phyloP scores from a whole-genome alignment of 768 basidiomycete genomes.

The Boletales sp. region DNA sequence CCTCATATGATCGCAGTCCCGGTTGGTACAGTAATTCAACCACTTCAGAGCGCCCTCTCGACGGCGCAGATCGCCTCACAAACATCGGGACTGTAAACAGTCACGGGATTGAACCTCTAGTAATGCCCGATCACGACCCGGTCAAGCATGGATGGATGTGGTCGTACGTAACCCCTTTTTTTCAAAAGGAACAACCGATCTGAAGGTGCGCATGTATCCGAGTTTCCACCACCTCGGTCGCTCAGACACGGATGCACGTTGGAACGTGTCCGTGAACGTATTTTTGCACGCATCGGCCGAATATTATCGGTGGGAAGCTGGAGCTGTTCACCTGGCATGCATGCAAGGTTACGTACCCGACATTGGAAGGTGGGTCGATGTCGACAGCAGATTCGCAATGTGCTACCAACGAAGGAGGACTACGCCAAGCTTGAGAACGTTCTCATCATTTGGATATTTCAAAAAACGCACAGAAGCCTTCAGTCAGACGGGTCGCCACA shows the following conservation, averaged over 20 bases:
- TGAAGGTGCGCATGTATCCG: too few species aligned
- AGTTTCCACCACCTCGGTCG: not conserved
- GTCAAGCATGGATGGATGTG: too few species aligned
- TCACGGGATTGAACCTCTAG: too few species aligned
- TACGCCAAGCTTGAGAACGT: not conserved
- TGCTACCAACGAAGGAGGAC: not conserved
- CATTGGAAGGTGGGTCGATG: not conserved
- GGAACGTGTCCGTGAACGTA: not conserved
- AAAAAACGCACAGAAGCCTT: not conserved
- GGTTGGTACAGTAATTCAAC: too few species aligned
- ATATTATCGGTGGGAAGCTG: not conserved
- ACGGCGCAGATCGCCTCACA: too few species aligned
- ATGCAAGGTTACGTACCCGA: not conserved
- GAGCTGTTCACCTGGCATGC: not conserved
- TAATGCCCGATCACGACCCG: too few species aligned
- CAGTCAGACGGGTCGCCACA: too few species aligned
- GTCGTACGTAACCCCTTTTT: too few species aligned
- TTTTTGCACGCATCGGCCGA: constrained; percentile 1
- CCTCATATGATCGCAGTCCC: too few species aligned
- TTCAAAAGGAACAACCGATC: too few species aligned
- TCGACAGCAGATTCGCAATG: not conserved
- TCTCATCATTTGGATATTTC: not conserved
- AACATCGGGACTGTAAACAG: too few species aligned
- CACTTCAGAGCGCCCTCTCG: too few species aligned
- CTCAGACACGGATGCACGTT: not conserved